phyloP scores from a whole-genome alignment of 768 basidiomycete genomes.

The Mrakia gelida region DNA sequence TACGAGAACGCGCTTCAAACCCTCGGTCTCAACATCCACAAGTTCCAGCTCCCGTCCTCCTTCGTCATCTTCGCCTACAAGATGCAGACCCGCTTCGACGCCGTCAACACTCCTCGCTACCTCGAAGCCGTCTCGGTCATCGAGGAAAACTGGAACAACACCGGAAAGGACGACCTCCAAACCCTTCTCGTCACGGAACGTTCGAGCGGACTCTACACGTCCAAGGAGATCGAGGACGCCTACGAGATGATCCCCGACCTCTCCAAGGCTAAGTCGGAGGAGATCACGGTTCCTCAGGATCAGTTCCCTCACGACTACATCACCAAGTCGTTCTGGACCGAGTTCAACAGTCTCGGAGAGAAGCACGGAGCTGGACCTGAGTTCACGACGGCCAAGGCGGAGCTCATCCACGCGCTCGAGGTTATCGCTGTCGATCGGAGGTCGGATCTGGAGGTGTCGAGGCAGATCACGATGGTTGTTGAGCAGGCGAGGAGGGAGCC shows the following conservation, averaged over 20 bases:
- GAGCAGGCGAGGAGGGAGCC: conserved; percentile 49
- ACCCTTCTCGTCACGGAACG: conserved; percentile 15
- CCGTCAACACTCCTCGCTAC: conserved; percentile 1
- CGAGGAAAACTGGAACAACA: neutral
- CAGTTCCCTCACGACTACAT: conserved; percentile 54
- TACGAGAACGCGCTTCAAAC: neutral
- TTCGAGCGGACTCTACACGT: conserved; percentile 15
- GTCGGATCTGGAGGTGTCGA: conserved; percentile 48
- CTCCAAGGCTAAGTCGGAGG: conserved; percentile 52
- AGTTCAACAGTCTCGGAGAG: conserved; percentile 62
- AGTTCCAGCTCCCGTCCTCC: neutral
- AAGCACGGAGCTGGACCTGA: neutral
- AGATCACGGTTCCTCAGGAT: conserved; percentile 63
- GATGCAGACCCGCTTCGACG: conserved; percentile 21
- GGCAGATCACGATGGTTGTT: conserved; percentile 52
- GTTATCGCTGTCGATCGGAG: conserved; percentile 60
- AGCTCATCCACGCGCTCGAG: conserved; percentile 65
- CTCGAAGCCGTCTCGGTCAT: conserved; percentile 16
- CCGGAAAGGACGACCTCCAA: conserved; percentile 28
- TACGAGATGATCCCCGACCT: conserved; percentile 41
- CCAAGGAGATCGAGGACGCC: conserved; percentile 18
- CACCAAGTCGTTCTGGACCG: conserved; percentile 60
- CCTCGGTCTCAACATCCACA: conserved; percentile 23
- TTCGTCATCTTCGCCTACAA: conserved; percentile 25
- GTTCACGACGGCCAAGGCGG: conserved; percentile 49